Evolutionary conservation across 2,329 filamentous ascomycete genomes (phyloP).

Genomic region (Colletotrichum destructivum): DNA sequence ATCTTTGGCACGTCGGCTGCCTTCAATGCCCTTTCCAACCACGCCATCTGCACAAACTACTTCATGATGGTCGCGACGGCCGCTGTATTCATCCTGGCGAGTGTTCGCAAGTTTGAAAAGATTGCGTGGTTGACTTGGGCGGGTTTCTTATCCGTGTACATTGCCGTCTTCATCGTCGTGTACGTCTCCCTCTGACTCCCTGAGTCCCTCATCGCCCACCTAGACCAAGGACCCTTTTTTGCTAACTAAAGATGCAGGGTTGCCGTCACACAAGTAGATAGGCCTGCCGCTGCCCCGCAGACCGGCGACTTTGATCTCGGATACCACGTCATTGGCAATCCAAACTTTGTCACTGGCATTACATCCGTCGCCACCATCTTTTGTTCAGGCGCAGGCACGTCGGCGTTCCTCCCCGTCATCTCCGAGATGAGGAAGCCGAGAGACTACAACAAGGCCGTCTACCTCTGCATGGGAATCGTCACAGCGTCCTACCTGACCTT

Average conservation of each 20-base stretch:
- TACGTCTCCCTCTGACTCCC: conserved; percentile 45
- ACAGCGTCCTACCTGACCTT: conserved; percentile 71
- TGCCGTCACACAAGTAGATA: conserved; percentile 69
- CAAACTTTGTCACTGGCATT: conserved; percentile 72
- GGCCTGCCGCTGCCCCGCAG: conserved; percentile 73
- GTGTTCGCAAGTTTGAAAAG: conserved; percentile 71
- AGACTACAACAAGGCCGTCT: conserved; percentile 74
- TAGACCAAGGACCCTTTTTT: not conserved
- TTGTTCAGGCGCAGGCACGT: conserved; percentile 71
- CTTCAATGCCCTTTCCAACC: conserved; percentile 71
- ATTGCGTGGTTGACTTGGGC: conserved; percentile 75
- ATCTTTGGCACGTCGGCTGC: conserved; percentile 73
- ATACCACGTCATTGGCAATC: conserved; percentile 69
- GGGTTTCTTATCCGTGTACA: conserved; percentile 71
- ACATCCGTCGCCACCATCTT: conserved; percentile 72
- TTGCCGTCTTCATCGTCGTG: conserved; percentile 71
- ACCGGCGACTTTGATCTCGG: conserved; percentile 73
- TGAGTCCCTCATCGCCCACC: too few relatives aligned
- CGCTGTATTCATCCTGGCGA: conserved; percentile 64
- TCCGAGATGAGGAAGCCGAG: conserved; percentile 74
- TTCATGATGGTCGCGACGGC: conserved; percentile 68
- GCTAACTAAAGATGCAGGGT: conserved; percentile 52
- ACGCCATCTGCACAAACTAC: conserved; percentile 72
- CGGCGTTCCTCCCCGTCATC: conserved; percentile 75
- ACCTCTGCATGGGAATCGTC: conserved; percentile 71